Conservation (phyloP, 192 early-diverging fungal species). For the Coemansia sp. region DNA sequence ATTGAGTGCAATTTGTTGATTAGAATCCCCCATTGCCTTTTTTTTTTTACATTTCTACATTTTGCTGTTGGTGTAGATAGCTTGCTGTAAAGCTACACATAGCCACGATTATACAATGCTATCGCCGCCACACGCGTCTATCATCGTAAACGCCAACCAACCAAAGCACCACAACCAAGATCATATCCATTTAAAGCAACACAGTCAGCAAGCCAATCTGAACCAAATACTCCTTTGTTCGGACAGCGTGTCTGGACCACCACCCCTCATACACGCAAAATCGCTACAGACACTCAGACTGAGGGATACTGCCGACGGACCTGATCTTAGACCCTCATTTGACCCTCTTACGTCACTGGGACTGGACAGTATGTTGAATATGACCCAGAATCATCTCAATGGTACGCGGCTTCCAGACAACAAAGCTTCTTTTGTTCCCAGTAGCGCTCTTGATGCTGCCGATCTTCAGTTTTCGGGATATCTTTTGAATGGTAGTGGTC, state of each 20-base stretch:
- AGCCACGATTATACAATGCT: conserved; percentile 5
- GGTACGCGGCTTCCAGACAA: conserved; percentile 9
- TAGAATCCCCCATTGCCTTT: no score
- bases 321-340: neutral
- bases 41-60: no score
- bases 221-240: neutral
- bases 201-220: neutral
- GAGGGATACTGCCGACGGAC: neutral
- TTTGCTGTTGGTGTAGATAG: neutral
- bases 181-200: neutral
- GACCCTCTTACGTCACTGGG: conserved; percentile 9
- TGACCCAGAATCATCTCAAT: conserved; percentile 5
- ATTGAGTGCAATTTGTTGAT: no score
- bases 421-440: conserved; percentile 7
- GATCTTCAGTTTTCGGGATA: conserved; percentile 52
- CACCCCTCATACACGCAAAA: neutral
- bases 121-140: neutral
- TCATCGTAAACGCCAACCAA: neutral
- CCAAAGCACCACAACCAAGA: neutral
- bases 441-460: conserved; percentile 30
- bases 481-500: conserved; percentile 26
- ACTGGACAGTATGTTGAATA: conserved; percentile 9
- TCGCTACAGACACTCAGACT: neutral
- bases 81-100: neutral
- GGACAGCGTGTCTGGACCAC: neutral